Conservation (phyloP, 2,329 filamentous ascomycete genomes). For the Colletotrichum agaves region DNA sequence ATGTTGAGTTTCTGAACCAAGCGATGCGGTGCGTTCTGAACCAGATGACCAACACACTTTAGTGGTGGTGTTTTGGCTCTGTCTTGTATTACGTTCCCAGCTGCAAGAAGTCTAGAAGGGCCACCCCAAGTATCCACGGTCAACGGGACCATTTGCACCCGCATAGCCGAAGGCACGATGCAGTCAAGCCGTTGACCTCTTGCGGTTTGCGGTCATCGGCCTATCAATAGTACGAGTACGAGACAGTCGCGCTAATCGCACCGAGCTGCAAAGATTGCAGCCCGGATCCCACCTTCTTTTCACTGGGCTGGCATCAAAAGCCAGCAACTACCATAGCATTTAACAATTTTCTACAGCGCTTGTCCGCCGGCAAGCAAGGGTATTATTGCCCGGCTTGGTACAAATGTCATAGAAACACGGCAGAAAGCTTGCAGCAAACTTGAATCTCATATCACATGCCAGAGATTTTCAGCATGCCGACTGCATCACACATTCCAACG, state of each 20-base stretch:
- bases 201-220: conserved; percentile 25
- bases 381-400: background rate
- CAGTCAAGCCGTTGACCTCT: background rate
- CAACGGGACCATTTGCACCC: conserved; percentile 17
- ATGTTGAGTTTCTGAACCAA: background rate
- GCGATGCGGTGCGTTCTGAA: background rate
- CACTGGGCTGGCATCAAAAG: background rate
- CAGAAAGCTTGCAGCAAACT: background rate
- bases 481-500: too few relatives aligned
- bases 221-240: conserved; percentile 30
- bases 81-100: conserved; percentile 4
- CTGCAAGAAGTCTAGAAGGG: background rate
- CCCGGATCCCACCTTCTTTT: background rate
- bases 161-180: conserved; percentile 25
- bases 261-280: conserved; percentile 8
- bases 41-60: background rate
- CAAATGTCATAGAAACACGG: too few relatives aligned
- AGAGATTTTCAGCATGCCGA: too few relatives aligned
- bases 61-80: background rate
- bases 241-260: conserved; percentile 23
- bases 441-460: too few relatives aligned
- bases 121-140: conserved; percentile 10
- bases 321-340: background rate
- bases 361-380: background rate
- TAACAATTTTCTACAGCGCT: too few relatives aligned